A percentile compares a stretch with the other conserved stretches of the same genome.
Evolutionary conservation across 805 yeast genomes (phyloP).

Genomic region (Cyberlindnera mrakii): DNA sequence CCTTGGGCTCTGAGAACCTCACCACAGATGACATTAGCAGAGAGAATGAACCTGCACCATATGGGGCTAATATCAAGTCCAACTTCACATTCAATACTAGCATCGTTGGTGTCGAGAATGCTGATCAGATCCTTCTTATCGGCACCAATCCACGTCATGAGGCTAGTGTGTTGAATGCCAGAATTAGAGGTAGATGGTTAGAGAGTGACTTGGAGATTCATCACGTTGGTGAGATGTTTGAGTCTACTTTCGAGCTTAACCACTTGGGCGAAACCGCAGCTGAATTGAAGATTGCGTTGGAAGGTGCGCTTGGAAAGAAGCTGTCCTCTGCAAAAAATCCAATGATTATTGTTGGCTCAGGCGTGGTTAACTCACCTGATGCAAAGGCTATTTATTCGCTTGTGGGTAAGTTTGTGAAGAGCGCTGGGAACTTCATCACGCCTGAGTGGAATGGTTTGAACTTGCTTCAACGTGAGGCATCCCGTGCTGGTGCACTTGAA

Average conservation of each 20-base stretch:
- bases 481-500: constrained; percentile 84
- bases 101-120: constrained; percentile 73
- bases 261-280: constrained; percentile 57
- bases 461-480: constrained; percentile 76
- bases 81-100: constrained; percentile 77
- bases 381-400: constrained; percentile 52
- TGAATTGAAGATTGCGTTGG: constrained; percentile 52
- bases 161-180: constrained; percentile 81
- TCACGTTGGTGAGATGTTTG: constrained; percentile 71
- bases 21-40: constrained; percentile 54
- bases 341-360: constrained; percentile 75
- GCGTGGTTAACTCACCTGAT: constrained; percentile 63
- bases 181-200: constrained; percentile 79
- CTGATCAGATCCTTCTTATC: constrained; percentile 72
- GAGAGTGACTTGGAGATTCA: constrained; percentile 60
- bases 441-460: constrained; percentile 79
- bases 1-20: constrained; percentile 74
- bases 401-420: constrained; percentile 53
- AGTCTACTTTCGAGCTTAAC: constrained; percentile 63
- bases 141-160: constrained; percentile 89
- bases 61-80: constrained; percentile 70
- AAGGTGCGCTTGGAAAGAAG: constrained; percentile 64
- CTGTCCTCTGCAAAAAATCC: constrained; percentile 66
- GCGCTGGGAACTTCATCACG: constrained; percentile 49
- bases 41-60: constrained; percentile 45